Base-by-base conservation (phyloP, 192 early-diverging fungal species). In the Backusella circina region DNA sequence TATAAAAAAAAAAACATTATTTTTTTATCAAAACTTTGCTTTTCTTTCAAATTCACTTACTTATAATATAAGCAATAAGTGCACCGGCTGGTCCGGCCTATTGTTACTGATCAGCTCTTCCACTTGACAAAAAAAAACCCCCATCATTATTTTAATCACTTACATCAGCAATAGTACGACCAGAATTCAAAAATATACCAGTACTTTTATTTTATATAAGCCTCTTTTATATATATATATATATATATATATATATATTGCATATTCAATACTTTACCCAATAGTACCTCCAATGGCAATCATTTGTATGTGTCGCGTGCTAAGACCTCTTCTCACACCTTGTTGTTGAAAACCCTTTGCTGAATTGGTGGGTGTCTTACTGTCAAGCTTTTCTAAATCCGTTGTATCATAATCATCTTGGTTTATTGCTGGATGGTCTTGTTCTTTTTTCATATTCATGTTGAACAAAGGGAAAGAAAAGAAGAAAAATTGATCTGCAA, bases 1-100 rank as follows among this genome's bases (percentile, higher is more conserved):
- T 70, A 35, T 67, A 8, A 26, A 35, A 21, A 36, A 35, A n/a
- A 16, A 26, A 51, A 21, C 13, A 16, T 41, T 41, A 41, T 1
- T 23, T 21, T 13, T 50, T 51, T 21, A 65, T 30, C 3, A 28
- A 6, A 12, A 1, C n/a, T n/a, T n/a, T 18, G 31, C 33, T 21
- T 16, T 26, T 54, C 10, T 38, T 57, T 47, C 44, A 47, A 47
- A 47, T n/a, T 1, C 30, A 28, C 73, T 18, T 75, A 75, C 73
- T 50, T 7, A 75, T 50, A 8, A 74, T 21, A 66, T 89, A 95
- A 28, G 92, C 89, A 15, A 91, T 72, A 69, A 95, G 84, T 4
- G 89, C 84, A n/a, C 94, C 94, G 0, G 88, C 86, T 1, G 94
- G 92, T 0, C 94, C 94, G 16, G 91, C 93, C 66, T 75, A 67